Conservation (phyloP, 2,329 filamentous ascomycete species). For the Ilyonectria sp. region DNA sequence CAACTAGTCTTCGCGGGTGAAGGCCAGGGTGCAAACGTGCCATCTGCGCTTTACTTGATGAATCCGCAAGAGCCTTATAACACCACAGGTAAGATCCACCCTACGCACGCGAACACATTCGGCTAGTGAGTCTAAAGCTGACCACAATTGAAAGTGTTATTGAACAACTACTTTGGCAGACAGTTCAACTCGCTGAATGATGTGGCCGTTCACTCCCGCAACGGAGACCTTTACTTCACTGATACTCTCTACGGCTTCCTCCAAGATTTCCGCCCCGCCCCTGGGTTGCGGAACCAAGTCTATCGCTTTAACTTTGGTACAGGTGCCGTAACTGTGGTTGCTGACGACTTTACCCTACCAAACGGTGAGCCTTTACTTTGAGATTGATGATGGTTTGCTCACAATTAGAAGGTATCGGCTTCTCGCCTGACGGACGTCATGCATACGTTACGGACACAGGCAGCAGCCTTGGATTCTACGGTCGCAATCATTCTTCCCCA, state of each 20-base stretch:
- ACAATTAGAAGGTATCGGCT: conserved; percentile 63
- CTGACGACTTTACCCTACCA: conserved; percentile 69
- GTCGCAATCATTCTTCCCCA: conserved; percentile 58
- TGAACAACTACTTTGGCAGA: conserved; percentile 74
- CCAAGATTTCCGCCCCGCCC: conserved; percentile 70
- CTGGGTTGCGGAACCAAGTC: conserved; percentile 70
- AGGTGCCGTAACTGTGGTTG: conserved; percentile 67
- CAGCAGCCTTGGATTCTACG: conserved; percentile 56
- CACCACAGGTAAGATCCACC: conserved; percentile 57
- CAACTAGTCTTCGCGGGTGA: conserved; percentile 66
- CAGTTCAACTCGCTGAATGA: conserved; percentile 75
- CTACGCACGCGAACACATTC: not conserved
- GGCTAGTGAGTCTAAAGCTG: not conserved
- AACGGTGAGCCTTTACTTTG: conserved; percentile 60
- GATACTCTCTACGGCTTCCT: conserved; percentile 73
- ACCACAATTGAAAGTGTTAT: conserved; percentile 54
- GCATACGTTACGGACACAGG: conserved; percentile 73
- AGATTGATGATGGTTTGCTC: not conserved
- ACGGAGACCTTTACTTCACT: conserved; percentile 74
- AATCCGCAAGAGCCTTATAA: conserved; percentile 62
- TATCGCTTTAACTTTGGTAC: conserved; percentile 69
- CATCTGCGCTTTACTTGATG: conserved; percentile 46
- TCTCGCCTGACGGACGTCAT: conserved; percentile 67
- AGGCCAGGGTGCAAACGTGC: conserved; percentile 60
- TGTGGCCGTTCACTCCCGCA: conserved; percentile 66